Percentiles rank a stretch among this genome's conserved stretches.
Evolutionary conservation across 2,329 filamentous ascomycete genomes (phyloP).

Genomic region (Lasiodiplodia citricola): DNA sequence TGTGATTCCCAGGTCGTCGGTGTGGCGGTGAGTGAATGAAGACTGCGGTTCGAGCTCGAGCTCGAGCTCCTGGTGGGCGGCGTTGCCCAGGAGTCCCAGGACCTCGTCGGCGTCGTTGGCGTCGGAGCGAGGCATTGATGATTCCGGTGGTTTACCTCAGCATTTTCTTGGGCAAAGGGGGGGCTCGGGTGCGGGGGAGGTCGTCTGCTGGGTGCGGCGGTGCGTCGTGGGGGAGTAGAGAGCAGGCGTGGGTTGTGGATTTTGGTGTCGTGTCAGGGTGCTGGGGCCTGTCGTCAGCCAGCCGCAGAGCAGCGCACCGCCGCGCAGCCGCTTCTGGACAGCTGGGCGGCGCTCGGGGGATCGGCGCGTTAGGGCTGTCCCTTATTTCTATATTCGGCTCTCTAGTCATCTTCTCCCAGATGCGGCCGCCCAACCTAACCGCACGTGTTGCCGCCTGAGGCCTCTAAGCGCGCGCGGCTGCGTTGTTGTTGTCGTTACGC

Average conservation of each 20-base stretch:
- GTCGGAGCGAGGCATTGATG: constrained; percentile 25
- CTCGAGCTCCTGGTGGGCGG: constrained; percentile 21
- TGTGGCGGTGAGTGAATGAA: neutral
- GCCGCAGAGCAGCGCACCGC: neutral
- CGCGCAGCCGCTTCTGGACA: constrained; percentile 14
- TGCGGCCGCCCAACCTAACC: neutral
- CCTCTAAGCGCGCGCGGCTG: neutral
- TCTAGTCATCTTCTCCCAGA: neutral
- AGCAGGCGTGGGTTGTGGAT: neutral
- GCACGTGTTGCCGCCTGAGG: constrained; percentile 1
- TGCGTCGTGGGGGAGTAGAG: neutral
- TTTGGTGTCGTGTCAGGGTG: constrained; percentile 19
- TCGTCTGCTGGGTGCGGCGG: neutral
- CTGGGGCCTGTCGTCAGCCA: constrained; percentile 19
- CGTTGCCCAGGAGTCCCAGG: constrained; percentile 25
- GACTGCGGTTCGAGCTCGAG: constrained; percentile 1
- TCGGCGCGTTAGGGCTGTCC: constrained; percentile 23
- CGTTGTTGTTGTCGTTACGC: neutral
- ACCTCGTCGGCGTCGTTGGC: constrained; percentile 26
- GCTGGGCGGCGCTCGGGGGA: constrained; percentile 12
- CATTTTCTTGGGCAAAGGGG: constrained; percentile 6
- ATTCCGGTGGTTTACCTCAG: constrained; percentile 10
- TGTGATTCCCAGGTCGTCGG: constrained; percentile 15
- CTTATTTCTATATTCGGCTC: constrained; percentile 21
- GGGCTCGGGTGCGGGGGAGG: neutral